Percentiles rank a stretch among this genome's conserved stretches.
phyloP scores from a whole-genome alignment of 352 stramenopile genomes.

The Phytopythium chamaehyphon region DNA sequence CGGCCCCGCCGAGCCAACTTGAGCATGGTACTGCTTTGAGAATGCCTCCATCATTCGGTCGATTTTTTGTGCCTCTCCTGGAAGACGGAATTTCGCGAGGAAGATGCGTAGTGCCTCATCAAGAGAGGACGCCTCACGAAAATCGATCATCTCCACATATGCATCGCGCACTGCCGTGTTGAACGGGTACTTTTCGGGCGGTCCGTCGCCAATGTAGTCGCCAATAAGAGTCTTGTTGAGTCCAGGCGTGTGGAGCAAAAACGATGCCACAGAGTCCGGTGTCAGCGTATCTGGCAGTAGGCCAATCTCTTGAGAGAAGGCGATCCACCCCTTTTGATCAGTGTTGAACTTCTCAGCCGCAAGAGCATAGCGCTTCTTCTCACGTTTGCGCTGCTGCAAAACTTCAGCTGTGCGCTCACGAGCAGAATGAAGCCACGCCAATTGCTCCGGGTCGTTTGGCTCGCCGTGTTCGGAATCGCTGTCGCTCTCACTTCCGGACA shows the following conservation, averaged over 20 bases:
- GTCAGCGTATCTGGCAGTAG: conserved; percentile 81
- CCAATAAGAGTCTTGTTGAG: conserved; percentile 94
- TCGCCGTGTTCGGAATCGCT: conserved; percentile 62
- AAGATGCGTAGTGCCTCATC: conserved; percentile 92
- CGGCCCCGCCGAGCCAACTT: conserved; percentile 55
- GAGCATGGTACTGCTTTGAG: conserved; percentile 88
- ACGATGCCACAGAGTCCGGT: conserved; percentile 86
- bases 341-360: conserved; percentile 95
- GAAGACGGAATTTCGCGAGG: conserved; percentile 93
- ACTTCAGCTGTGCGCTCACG: conserved; percentile 85
- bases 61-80: conserved; percentile 98
- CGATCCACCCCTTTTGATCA: conserved; percentile 90
- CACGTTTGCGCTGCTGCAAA: conserved; percentile 88
- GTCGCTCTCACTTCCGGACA: conserved; percentile 76
- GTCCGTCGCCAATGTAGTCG: conserved; percentile 95
- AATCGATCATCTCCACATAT: conserved; percentile 94
- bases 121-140: conserved; percentile 81
- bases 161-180: conserved; percentile 83
- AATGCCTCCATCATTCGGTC: conserved; percentile 97
- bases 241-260: conserved; percentile 92
- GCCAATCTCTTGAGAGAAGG: conserved; percentile 84
- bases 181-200: conserved; percentile 95
- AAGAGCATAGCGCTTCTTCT: conserved; percentile 88
- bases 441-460: conserved; percentile 37
- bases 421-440: conserved; percentile 80